phyloP scores from a whole-genome alignment of 495 filamentous ascomycete species.

The Amniculicola lignicola region DNA sequence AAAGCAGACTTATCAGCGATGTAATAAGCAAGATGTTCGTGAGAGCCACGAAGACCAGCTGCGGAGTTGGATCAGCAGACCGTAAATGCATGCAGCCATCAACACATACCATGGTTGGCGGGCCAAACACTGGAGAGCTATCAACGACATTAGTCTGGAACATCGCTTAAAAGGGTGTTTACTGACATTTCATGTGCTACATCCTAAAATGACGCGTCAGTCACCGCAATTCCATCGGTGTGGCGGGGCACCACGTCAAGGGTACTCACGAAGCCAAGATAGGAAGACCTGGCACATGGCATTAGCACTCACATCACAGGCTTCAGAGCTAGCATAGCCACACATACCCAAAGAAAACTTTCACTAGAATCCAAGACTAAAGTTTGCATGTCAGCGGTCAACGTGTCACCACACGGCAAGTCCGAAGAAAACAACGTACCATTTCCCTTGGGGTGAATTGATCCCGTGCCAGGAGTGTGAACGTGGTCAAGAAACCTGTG shows the following conservation, averaged over 20 bases:
- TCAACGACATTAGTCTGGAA: constrained; percentile 37
- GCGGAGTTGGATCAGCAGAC: constrained; percentile 25
- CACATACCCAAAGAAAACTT: constrained; percentile 70
- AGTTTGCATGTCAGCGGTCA: neutral
- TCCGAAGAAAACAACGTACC: no score
- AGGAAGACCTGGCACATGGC: constrained; percentile 54
- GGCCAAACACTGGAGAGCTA: constrained; percentile 56
- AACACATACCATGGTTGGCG: constrained; percentile 63
- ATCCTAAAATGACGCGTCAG: constrained; percentile 34
- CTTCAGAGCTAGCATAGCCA: constrained; percentile 17
- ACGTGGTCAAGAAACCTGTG: constrained; percentile 86
- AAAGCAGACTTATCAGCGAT: constrained; percentile 85
- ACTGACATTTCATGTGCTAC: constrained; percentile 40
- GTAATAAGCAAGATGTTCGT: constrained; percentile 91
- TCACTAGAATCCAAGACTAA: constrained; percentile 72
- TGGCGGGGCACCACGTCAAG: constrained; percentile 16
- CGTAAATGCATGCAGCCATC: constrained; percentile 11
- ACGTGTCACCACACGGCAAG: no score
- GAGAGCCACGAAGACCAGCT: constrained; percentile 74
- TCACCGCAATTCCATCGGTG: constrained; percentile 4
- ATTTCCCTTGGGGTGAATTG: constrained; percentile 69
- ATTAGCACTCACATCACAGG: constrained; percentile 12
- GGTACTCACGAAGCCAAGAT: constrained; percentile 72
- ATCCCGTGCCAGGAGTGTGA: constrained; percentile 81
- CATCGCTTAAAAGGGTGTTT: constrained; percentile 39